Base-by-base conservation (phyloP, 805 yeast genomes). In the Metschnikowia arizonensis region DNA sequence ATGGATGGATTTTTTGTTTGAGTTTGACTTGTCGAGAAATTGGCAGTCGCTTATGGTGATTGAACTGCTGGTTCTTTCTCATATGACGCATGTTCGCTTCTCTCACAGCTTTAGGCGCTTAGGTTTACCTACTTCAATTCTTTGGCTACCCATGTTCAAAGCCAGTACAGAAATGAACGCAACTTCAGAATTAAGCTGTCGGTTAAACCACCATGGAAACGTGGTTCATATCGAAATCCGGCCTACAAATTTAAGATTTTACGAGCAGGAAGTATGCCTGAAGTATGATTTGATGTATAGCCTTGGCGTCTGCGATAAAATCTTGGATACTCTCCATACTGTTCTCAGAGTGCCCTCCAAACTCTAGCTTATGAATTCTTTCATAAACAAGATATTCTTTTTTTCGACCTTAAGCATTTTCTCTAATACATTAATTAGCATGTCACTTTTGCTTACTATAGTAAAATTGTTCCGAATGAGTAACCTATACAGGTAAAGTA, bases 401-500 rank as follows among this genome's bases (percentile, higher is more conserved):
- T 15, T 15, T 36, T 28, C 15, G 21, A 15, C 21, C 7, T 38
- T 18, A 6, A 18, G 10, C 14, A 17, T 7, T 11, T 18, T 11
- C 23, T 39, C n/a, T 6, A 17, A 7, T n/a, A 19, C 25, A 14
- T 6, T 10, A 5, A 12, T 5, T 33, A n/a, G 24, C 23, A 29
- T 42, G 10, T 19, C 15, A 11, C n/a, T 33, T 25, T 25, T 29
- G 33, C 23, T 19, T n/a, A 19, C 23, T 15, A 9, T n/a, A 14
- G 14, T 14, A 10, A 4, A 19, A 14, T 17, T 23, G 29, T 26
- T 15, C 4, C 26, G 21, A 34, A 15, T 23, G 28, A 23, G 19
- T 14, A 34, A 18, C 21, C 43, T 33, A 56, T 1, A 56, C 74
- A 8, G 76, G 75, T 44, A 70, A 63, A 19, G 72, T 63, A 51